Conservation (phyloP, 1,284 basidiomycete genomes). For the Cutaneotrichosporon daszewskae region DNA sequence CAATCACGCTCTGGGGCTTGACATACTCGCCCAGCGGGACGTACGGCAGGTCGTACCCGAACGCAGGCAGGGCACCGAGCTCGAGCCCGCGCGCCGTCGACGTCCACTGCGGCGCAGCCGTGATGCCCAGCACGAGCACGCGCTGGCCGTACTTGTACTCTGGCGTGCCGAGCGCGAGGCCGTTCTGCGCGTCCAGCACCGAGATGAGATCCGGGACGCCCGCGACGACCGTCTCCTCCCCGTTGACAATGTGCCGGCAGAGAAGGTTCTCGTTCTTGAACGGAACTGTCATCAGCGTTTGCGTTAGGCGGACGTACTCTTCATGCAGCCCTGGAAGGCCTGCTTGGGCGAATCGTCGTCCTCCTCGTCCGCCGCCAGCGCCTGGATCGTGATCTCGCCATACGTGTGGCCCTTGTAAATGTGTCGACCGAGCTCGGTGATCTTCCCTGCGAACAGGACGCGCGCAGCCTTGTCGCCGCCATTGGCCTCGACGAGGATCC, state of each 20-base stretch:
- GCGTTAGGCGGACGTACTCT: constrained; percentile 18
- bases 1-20: constrained; percentile 42
- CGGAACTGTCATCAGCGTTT: constrained; percentile 36
- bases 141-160: constrained; percentile 56
- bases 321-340: constrained; percentile 1
- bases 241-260: constrained; percentile 48
- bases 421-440: constrained; percentile 52
- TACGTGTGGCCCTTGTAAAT: constrained; percentile 53
- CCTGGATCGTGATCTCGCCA: constrained; percentile 53
- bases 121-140: constrained; percentile 56
- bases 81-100: constrained; percentile 52
- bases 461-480: constrained; percentile 53
- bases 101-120: constrained; percentile 58
- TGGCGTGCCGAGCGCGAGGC: constrained; percentile 54
- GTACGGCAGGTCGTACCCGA: constrained; percentile 34
- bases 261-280: constrained; percentile 60
- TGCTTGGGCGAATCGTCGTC: constrained; percentile 29
- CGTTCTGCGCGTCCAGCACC: constrained; percentile 56
- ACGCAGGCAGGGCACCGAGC: constrained; percentile 27
- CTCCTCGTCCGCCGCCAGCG: constrained; percentile 52
- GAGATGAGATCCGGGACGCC: constrained; percentile 58
- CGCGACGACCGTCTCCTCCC: constrained; percentile 31
- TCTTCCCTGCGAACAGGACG: constrained; percentile 56
- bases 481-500: constrained; percentile 51
- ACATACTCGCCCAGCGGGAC: constrained; percentile 37